Evolutionary conservation across 129 eudicot genomes (phyloP).

Genomic region (Glebionis coronaria): DNA sequence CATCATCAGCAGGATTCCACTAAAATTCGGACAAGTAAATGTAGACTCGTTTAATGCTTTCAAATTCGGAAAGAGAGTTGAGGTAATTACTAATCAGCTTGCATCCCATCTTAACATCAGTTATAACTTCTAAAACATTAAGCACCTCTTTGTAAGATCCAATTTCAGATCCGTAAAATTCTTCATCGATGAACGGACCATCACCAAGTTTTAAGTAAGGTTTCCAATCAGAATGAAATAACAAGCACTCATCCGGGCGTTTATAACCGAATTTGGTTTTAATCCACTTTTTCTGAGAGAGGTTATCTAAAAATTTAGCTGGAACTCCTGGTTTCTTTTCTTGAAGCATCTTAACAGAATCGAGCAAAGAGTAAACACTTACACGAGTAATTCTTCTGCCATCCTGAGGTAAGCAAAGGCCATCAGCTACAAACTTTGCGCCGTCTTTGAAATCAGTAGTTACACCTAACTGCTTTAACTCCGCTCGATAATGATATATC

Average conservation of each 20-base stretch:
- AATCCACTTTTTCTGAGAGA: conserved; percentile 41
- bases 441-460: conserved; percentile 34
- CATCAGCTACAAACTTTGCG: conserved; percentile 35
- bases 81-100: conserved; percentile 35
- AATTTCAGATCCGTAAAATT: conserved; percentile 36
- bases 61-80: conserved; percentile 19
- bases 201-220: conserved; percentile 24
- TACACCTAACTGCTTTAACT: conserved; percentile 44
- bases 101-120: conserved; percentile 27
- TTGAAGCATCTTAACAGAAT: conserved; percentile 22
- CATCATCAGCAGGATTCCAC: conserved; percentile 28
- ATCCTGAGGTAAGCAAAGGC: conserved; percentile 36
- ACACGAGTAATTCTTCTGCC: conserved; percentile 29
- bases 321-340: conserved; percentile 4
- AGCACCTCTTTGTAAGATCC: conserved; percentile 36
- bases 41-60: conserved; percentile 37
- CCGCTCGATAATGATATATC: conserved; percentile 30
- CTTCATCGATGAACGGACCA: conserved; percentile 53
- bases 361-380: conserved; percentile 35
- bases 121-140: conserved; percentile 29
- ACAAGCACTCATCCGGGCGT: conserved; percentile 40
- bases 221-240: conserved; percentile 32
- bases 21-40: conserved; percentile 24
- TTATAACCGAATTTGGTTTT: conserved; percentile 45
- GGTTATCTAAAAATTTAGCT: conserved; percentile 4